Percentiles rank a stretch among this genome's conserved stretches.
These are phyloP conservation scores for Phaeotremella skinneri DNA, from an alignment of 768 basidiomycete species.

Conservation along the genomic window DNA sequence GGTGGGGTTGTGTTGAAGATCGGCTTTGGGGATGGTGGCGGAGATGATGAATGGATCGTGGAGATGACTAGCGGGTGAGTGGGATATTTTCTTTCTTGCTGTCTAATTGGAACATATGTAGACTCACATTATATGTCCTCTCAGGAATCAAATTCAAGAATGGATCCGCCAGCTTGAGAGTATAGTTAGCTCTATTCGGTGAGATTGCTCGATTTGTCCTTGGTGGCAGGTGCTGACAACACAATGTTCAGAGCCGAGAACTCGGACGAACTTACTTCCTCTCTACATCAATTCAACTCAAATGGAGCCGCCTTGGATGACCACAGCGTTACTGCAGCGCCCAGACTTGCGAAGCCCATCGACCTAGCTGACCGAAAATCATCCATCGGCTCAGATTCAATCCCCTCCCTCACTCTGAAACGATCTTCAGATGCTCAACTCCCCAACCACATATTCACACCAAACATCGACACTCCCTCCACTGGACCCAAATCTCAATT, in stretches of 20 bases:
- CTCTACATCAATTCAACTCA: too few relatives aligned
- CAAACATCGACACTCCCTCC: background rate
- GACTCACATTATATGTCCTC: background rate
- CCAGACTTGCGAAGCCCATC: background rate
- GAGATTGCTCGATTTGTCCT: too few relatives aligned
- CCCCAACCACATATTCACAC: background rate
- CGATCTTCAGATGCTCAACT: background rate
- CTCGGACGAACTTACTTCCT: too few relatives aligned
- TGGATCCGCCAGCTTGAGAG: conserved; percentile 29
- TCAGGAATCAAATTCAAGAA: conserved; percentile 22
- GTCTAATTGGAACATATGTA: background rate
- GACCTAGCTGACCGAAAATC: background rate
- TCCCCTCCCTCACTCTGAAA: background rate
- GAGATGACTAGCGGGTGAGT: conserved; percentile 29
- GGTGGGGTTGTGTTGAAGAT: conserved; percentile 19
- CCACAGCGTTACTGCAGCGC: background rate
- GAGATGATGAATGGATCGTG: conserved; percentile 21
- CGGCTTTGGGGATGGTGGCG: conserved; percentile 9
- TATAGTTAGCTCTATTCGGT: conserved; percentile 20
- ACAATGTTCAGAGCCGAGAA: too few relatives aligned
- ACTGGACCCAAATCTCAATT: background rate
- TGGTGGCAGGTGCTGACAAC: too few relatives aligned
- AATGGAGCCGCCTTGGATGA: too few relatives aligned
- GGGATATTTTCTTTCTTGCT: background rate
- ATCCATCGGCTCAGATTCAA: background rate